phyloP scores from a whole-genome alignment of 495 filamentous ascomycete genomes.

The Xylaria sp. region DNA sequence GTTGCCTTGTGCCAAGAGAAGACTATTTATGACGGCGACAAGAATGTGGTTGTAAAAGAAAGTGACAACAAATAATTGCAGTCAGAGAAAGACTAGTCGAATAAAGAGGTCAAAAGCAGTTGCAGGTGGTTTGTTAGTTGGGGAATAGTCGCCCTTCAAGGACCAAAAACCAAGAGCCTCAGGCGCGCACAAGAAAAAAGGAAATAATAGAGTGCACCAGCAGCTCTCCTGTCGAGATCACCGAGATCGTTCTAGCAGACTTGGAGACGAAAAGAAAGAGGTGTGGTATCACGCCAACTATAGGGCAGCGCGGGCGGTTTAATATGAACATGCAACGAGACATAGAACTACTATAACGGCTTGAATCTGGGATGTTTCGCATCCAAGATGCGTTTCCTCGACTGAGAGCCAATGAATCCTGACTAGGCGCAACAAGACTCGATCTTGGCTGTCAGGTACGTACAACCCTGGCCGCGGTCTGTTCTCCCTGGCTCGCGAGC shows the following conservation, averaged over 20 bases:
- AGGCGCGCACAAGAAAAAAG: slow-evolving; percentile 11
- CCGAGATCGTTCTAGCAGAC: neutral
- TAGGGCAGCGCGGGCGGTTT: slow-evolving; percentile 20
- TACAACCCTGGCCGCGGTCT: slow-evolving; percentile 1
- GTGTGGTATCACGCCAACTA: slow-evolving; percentile 10
- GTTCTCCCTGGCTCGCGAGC: slow-evolving; percentile 12
- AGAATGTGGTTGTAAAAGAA: slow-evolving; percentile 21
- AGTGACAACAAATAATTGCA: slow-evolving; percentile 26
- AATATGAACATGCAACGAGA: slow-evolving; percentile 19
- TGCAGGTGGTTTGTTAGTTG: slow-evolving; percentile 14
- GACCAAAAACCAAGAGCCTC: slow-evolving; percentile 29
- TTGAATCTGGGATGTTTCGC: slow-evolving; percentile 28
- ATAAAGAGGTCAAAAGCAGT: slow-evolving; percentile 17
- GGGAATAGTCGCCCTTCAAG: slow-evolving; percentile 35
- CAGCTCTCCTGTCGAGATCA: slow-evolving; percentile 18
- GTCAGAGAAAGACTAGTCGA: slow-evolving; percentile 20
- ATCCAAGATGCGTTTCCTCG: slow-evolving; percentile 29
- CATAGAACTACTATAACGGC: slow-evolving; percentile 25
- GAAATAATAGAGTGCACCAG: slow-evolving; percentile 20
- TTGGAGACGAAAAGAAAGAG: slow-evolving; percentile 22
- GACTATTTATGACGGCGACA: slow-evolving; percentile 21
- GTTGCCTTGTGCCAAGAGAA: slow-evolving; percentile 24
- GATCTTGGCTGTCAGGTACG: slow-evolving; percentile 23
- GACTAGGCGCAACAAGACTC: slow-evolving; percentile 31
- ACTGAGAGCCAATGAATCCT: slow-evolving; percentile 32